Evolutionary conservation across 768 basidiomycete species (phyloP), one percentile per base, ranked within the genome.

Genomic region (Psilocybe tampanensis): DNA sequence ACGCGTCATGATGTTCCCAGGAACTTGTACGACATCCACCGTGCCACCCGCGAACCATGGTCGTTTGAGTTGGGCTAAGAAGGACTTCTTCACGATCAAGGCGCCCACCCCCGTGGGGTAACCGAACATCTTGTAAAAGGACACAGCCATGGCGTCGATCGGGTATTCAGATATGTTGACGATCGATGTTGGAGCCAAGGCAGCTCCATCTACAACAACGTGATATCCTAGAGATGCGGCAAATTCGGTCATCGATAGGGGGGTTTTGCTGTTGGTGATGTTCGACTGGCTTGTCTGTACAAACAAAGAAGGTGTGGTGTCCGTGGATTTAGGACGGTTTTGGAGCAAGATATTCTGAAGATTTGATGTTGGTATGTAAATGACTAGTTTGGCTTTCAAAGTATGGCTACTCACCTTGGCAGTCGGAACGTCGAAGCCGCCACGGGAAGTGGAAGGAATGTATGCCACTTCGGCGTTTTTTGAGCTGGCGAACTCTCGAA

Each of bases 101-200:
- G 90, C 90, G 33, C 92, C 92, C 42, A 93, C 83, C 8, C 92
- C 92, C 0, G 91, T 93, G 11, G 92, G 92, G 63, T 86, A 94
- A 32, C 92, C 92, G 60, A 92, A 91, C 88, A 94, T 92, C 64
- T 94, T 94, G 73, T 94, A 94, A 64, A 94, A 92, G 43, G 88
- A 90, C 52, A 94, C 66, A 0, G 86, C 90, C 81, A 92, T 85
- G 1, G 91, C 92, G 69, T 94, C 92, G 11, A 92, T 86, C 3
- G 86, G 83, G 26, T 78, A 79, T 50, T 86, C 81, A 1, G 80
- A 70, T 13, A 94, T 75, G 12, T 88, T 88, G 53, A 94, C 80
- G 17, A 75, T 66, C 8, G 90, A 84, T 1, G 89, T 87, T 9
- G 92, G 85, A 2, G 86, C 91, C 36, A 94, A 76, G 2, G 92